Percentiles rank a stretch among this genome's conserved stretches.
phyloP scores from a whole-genome alignment of 2,329 filamentous ascomycete species.

The Aschersonia sp. region DNA sequence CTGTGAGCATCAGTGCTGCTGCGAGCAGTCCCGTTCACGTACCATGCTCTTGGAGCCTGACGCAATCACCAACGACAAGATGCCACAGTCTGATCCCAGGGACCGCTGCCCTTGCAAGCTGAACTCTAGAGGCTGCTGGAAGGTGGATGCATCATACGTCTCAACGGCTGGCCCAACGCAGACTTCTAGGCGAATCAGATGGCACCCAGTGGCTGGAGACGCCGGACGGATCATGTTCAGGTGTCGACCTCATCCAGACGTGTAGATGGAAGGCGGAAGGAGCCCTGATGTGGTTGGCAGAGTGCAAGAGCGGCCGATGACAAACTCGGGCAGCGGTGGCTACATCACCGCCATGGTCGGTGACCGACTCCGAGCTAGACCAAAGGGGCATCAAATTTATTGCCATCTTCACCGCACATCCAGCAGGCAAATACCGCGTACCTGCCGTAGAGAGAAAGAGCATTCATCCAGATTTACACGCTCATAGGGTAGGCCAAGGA shows the following conservation, averaged over 20 bases:
- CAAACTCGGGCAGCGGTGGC: too few species aligned
- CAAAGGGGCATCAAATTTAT: too few species aligned
- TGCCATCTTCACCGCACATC: too few species aligned
- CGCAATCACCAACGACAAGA: constrained; percentile 1
- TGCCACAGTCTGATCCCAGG: constrained; percentile 1
- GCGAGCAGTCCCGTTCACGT: not conserved
- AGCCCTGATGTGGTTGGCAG: too few species aligned
- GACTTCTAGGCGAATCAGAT: constrained; percentile 2
- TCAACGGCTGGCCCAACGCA: constrained; percentile 1
- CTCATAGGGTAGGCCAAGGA: constrained; percentile 1
- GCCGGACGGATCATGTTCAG: constrained; percentile 1
- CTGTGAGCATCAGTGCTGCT: constrained; percentile 1
- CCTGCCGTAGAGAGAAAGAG: too few species aligned
- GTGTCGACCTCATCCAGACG: too few species aligned
- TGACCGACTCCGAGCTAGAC: too few species aligned
- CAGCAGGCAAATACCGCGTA: too few species aligned
- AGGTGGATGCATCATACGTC: not conserved
- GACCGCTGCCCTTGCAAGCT: constrained; percentile 3
- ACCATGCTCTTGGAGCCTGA: constrained; percentile 3
- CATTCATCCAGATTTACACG: too few species aligned
- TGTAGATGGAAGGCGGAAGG: too few species aligned
- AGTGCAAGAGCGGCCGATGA: too few species aligned
- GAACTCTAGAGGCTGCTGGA: constrained; percentile 2
- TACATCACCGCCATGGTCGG: too few species aligned
- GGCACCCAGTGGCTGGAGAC: constrained; percentile 4